phyloP scores from a whole-genome alignment of 169 alveolate species.

The Plasmodium vivax region DNA sequence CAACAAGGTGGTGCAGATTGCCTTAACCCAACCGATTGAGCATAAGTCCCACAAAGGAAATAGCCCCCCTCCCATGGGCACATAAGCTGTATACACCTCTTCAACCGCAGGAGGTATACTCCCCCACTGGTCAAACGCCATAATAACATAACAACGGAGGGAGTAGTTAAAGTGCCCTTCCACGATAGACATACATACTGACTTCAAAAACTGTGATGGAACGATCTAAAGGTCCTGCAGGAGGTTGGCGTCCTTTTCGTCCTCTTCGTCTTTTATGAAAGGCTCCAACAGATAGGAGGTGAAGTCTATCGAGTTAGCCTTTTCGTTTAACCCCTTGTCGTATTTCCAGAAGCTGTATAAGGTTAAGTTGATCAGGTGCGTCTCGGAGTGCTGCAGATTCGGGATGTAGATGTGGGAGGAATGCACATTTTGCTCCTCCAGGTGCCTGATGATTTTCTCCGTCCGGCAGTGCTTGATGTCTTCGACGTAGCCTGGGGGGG shows the following conservation, averaged over 20 bases:
- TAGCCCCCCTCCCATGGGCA: neutral
- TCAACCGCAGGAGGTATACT: neutral
- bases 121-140: neutral
- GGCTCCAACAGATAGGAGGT: constrained; percentile 74
- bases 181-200: neutral
- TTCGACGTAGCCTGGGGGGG: constrained; percentile 68
- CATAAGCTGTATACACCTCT: neutral
- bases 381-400: constrained; percentile 67
- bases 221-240: constrained; percentile 42
- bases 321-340: constrained; percentile 38
- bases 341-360: constrained; percentile 74
- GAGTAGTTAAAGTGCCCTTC: neutral
- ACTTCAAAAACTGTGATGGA: neutral
- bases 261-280: constrained; percentile 46
- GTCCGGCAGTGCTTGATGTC: constrained; percentile 72
- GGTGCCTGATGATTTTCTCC: constrained; percentile 54
- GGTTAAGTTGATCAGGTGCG: constrained; percentile 57
- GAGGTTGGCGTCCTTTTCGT: constrained; percentile 31
- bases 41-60: neutral
- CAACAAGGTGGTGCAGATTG: neutral
- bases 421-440: constrained; percentile 65
- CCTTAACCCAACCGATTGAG: neutral
- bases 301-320: constrained; percentile 32
- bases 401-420: constrained; percentile 47
- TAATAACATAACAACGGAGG: neutral